A percentile compares a stretch with the other conserved stretches of the same genome.
Evolutionary conservation across 495 filamentous ascomycete genomes (phyloP).

Genomic region (Penicillium lagena): DNA sequence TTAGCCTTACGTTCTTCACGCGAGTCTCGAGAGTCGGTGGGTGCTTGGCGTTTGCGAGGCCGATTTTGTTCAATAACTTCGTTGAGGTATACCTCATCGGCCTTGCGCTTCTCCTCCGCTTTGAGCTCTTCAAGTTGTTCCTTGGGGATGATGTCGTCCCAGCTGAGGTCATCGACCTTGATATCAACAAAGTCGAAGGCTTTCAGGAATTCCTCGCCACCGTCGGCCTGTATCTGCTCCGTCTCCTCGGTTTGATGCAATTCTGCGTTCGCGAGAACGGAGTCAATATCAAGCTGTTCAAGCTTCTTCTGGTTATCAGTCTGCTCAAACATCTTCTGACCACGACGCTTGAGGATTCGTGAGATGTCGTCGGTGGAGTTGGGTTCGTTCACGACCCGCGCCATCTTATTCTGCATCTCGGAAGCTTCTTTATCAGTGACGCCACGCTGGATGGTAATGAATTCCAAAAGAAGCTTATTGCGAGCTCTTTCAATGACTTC

Average conservation of each 20-base stretch:
- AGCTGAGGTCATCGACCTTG: conserved; percentile 86
- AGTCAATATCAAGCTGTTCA: conserved; percentile 97
- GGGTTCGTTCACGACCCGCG: conserved; percentile 60
- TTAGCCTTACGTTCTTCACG: conserved; percentile 88
- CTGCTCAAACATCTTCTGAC: conserved; percentile 96
- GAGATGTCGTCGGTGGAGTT: conserved; percentile 86
- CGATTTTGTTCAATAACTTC: conserved; percentile 79
- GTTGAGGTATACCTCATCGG: conserved; percentile 75
- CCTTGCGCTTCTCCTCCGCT: conserved; percentile 76
- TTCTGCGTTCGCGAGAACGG: conserved; percentile 92
- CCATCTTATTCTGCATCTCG: conserved; percentile 66
- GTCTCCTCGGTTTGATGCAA: conserved; percentile 89
- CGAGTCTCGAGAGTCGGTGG: conserved; percentile 59
- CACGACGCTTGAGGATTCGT: conserved; percentile 84
- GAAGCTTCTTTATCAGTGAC: conserved; percentile 79
- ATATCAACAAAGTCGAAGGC: conserved; percentile 85
- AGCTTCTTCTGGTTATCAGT: conserved; percentile 91
- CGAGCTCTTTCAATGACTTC: conserved; percentile 92
- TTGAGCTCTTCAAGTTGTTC: conserved; percentile 84
- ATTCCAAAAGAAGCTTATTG: conserved; percentile 98
- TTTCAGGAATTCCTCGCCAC: conserved; percentile 87
- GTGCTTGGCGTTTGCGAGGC: conserved; percentile 74
- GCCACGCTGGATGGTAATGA: conserved; percentile 92
- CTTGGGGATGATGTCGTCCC: conserved; percentile 97
- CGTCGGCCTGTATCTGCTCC: conserved; percentile 84